These are phyloP conservation scores for Polychaeton citri DNA, from an alignment of 2,329 filamentous ascomycete genomes.

Conservation along the genomic window DNA sequence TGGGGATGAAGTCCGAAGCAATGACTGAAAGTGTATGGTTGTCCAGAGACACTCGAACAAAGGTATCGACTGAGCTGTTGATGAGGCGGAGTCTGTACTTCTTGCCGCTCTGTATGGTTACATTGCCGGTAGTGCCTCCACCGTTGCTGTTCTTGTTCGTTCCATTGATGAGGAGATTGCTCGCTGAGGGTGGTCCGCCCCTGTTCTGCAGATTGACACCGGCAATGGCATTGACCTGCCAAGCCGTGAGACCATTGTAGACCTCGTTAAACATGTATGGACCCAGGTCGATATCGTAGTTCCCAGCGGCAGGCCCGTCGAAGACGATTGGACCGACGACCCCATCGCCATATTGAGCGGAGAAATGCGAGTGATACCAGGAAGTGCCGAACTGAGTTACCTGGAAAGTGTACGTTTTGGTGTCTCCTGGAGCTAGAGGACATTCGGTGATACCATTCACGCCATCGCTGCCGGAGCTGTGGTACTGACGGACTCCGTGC, in stretches of 20 bases:
- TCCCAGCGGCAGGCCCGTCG: constrained; percentile 25
- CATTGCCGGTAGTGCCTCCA: constrained; percentile 4
- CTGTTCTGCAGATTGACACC: constrained; percentile 16
- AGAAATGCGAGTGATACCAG: constrained; percentile 30
- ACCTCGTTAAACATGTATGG: constrained; percentile 26
- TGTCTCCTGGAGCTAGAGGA: constrained; percentile 22
- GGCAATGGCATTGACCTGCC: constrained; percentile 16
- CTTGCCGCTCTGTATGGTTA: constrained; percentile 18
- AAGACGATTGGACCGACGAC: constrained; percentile 28
- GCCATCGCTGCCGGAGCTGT: constrained; percentile 39
- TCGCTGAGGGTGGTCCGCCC: constrained; percentile 23
- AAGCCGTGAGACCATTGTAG: constrained; percentile 15
- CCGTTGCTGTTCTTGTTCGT: constrained; percentile 25
- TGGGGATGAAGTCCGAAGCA: constrained; percentile 24
- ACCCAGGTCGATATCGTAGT: constrained; percentile 26
- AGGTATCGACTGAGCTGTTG: constrained; percentile 32
- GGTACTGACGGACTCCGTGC: constrained; percentile 34
- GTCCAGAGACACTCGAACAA: constrained; percentile 28
- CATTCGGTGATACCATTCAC: constrained; percentile 34
- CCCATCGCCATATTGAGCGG: constrained; percentile 27
- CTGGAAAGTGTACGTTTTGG: constrained; percentile 21
- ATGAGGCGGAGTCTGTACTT: constrained; percentile 32
- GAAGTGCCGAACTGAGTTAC: constrained; percentile 25
- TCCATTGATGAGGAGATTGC: constrained; percentile 33
- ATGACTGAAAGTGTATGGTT: constrained; percentile 22